Conservation (phyloP, 2,329 filamentous ascomycete genomes). For the Fusarium sp. region DNA sequence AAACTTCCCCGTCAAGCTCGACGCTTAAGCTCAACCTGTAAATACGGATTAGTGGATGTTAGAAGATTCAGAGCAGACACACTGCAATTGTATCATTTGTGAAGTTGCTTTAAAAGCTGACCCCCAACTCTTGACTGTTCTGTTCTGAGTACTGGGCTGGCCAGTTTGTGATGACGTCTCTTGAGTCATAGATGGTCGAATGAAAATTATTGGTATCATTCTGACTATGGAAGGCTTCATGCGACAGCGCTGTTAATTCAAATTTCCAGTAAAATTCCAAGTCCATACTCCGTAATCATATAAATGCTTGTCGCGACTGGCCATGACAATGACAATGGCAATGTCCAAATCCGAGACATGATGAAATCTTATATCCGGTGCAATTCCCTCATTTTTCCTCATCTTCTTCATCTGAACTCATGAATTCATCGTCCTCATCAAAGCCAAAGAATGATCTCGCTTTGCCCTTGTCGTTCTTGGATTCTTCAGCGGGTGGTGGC, state of each 20-base stretch:
- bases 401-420: conserved; percentile 73
- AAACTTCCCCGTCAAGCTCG: conserved; percentile 75
- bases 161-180: conserved; percentile 26
- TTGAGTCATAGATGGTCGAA: conserved; percentile 22
- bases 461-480: conserved; percentile 54
- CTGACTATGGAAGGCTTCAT: conserved; percentile 26
- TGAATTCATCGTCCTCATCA: conserved; percentile 82
- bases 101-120: conserved; percentile 47
- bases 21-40: conserved; percentile 60
- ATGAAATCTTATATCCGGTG: neutral
- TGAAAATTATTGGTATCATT: conserved; percentile 38
- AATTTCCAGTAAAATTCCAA: conserved; percentile 28
- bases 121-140: conserved; percentile 41
- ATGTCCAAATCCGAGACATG: neutral
- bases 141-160: conserved; percentile 27
- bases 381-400: conserved; percentile 41
- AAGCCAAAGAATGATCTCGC: conserved; percentile 76
- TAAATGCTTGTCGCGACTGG: conserved; percentile 41
- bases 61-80: conserved; percentile 49
- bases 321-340: conserved; percentile 1
- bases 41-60: conserved; percentile 44
- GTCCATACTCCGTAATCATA: conserved; percentile 43
- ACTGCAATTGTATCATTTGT: conserved; percentile 55
- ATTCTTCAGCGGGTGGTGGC: conserved; percentile 59
- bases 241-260: conserved; percentile 33